These are phyloP conservation scores for Macrolepiota fuliginosa DNA, from an alignment of 768 basidiomycete genomes.

Conservation along the genomic window DNA sequence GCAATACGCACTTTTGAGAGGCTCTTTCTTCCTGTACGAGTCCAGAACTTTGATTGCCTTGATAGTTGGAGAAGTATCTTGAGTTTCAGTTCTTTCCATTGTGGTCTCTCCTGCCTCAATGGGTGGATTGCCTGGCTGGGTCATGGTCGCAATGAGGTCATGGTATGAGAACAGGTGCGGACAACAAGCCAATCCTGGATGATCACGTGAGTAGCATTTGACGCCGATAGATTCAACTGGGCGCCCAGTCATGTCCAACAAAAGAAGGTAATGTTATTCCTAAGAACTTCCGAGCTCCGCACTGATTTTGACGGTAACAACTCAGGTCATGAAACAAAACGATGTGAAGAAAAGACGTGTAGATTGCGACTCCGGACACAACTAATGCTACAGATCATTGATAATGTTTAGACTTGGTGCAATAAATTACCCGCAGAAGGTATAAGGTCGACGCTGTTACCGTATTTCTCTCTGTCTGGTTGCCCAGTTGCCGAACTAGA, in stretches of 20 bases:
- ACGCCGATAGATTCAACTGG: not conserved
- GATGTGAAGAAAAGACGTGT: not conserved
- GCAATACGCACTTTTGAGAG: slow-evolving; percentile 60
- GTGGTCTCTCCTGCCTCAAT: not conserved
- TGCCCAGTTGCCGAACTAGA: not conserved
- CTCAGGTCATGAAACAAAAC: not conserved
- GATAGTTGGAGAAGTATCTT: slow-evolving; percentile 3
- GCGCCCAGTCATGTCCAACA: no score
- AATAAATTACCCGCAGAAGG: slow-evolving; percentile 10
- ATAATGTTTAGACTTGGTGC: not conserved
- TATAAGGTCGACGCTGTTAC: not conserved
- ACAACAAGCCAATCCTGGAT: not conserved
- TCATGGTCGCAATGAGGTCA: slow-evolving; percentile 1
- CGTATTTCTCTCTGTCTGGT: not conserved
- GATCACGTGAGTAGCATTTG: not conserved
- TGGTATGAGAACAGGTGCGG: not conserved
- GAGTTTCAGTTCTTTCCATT: not conserved
- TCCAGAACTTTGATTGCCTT: slow-evolving; percentile 72
- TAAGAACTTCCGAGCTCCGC: no score
- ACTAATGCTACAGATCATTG: not conserved
- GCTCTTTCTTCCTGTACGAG: slow-evolving; percentile 84
- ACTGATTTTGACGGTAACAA: not conserved
- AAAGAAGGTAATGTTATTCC: no score
- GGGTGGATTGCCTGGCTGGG: slow-evolving; percentile 4
- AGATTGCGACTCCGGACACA: not conserved